Conservation (phyloP, 345 rosid genomes). For the Moringa oleifera region DNA sequence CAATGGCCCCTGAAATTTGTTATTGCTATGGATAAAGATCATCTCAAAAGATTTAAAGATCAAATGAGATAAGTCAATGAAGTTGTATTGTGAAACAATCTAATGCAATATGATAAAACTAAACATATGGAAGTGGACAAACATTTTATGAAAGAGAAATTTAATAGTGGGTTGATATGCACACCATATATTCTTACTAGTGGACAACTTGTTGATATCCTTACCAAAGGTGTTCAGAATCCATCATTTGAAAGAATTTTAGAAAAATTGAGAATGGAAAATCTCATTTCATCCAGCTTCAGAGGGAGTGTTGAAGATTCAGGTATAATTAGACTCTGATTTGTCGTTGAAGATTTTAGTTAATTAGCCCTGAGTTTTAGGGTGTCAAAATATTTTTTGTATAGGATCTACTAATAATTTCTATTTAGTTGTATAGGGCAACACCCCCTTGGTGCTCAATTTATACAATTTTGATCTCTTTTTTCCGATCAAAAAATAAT, state of each 20-base stretch:
- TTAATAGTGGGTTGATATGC: background rate
- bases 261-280: background rate
- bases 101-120: background rate
- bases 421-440: no score
- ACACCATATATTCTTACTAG: background rate
- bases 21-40: background rate
- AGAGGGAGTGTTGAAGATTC: background rate
- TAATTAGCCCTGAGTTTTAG: no score
- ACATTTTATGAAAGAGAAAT: background rate
- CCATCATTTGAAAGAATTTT: background rate
- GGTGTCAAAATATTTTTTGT: no score
- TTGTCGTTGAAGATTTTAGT: no score
- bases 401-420: no score
- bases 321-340: no score
- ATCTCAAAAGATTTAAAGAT: background rate
- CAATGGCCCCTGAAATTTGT: background rate
- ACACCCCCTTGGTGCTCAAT: no score
- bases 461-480: no score
- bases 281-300: background rate
- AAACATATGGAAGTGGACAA: conserved; percentile 2
- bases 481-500: no score
- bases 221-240: background rate
- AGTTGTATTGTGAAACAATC: conserved; percentile 1
- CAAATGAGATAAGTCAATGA: background rate
- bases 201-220: background rate